Conservation (phyloP, 176 grass and related monocot genomes). For the Sorghum bicolor region DNA sequence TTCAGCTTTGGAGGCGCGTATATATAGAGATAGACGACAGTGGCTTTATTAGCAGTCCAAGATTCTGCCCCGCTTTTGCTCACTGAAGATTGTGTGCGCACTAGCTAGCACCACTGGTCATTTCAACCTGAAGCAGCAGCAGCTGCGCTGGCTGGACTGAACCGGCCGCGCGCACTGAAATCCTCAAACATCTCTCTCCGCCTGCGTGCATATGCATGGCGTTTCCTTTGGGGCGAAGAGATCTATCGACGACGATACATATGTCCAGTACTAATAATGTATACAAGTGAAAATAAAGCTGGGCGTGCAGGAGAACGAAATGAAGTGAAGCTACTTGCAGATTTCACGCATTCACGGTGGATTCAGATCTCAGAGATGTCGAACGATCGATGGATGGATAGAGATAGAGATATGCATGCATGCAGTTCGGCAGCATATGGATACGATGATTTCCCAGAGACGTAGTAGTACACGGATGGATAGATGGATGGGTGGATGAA, state of each 20-base stretch:
- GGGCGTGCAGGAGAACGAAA: neutral
- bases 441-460: no score
- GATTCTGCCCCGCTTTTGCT: slow-evolving; percentile 30
- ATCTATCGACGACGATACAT: neutral
- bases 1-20: neutral
- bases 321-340: neutral
- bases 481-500: neutral
- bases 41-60: slow-evolving; percentile 38
- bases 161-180: neutral
- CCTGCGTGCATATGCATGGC: neutral
- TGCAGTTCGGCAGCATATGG: neutral
- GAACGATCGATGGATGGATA: no score
- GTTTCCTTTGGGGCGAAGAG: slow-evolving; percentile 9
- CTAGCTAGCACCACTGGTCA: neutral
- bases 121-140: slow-evolving; percentile 1
- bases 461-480: neutral
- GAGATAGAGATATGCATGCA: neutral
- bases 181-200: neutral
- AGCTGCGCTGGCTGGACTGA: neutral
- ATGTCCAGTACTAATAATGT: neutral
- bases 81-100: slow-evolving; percentile 11
- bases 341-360: neutral
- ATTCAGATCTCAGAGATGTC: neutral
- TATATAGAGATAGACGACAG: neutral
- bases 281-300: neutral